A percentile compares a stretch with the other conserved stretches of the same genome.
Conservation (phyloP, 352 stramenopile species). For the Phytophthora parvispora region DNA sequence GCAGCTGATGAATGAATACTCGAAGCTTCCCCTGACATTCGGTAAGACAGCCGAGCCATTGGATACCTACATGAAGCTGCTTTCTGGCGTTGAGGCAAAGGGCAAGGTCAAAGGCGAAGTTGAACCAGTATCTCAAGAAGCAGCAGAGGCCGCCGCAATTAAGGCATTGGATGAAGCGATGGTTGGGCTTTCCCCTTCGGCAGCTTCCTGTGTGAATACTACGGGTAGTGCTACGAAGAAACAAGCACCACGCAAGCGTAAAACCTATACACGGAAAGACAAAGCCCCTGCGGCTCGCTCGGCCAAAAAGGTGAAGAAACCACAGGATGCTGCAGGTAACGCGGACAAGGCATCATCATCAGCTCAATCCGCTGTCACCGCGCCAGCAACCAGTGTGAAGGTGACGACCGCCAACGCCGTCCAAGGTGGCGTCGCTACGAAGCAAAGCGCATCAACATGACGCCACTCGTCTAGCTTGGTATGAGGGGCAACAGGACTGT, state of each 20-base stretch:
- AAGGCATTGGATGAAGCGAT: constrained; percentile 56
- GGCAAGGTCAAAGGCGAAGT: constrained; percentile 20
- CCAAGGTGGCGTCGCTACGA: neutral
- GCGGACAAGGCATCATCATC: constrained; percentile 9
- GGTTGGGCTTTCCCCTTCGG: constrained; percentile 35
- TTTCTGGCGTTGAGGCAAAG: constrained; percentile 21
- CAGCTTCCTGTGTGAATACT: constrained; percentile 19
- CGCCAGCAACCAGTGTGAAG: constrained; percentile 3
- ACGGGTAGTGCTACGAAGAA: constrained; percentile 25
- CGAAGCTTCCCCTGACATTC: constrained; percentile 87
- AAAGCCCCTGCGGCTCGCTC: constrained; percentile 37
- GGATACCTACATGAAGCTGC: constrained; percentile 46
- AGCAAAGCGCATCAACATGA: constrained; percentile 27
- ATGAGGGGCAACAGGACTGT: neutral
- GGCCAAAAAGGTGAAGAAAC: constrained; percentile 64
- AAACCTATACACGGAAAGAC: constrained; percentile 72
- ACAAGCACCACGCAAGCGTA: constrained; percentile 72
- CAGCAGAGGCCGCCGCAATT: constrained; percentile 35
- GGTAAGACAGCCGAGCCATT: constrained; percentile 43
- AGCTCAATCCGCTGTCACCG: constrained; percentile 1
- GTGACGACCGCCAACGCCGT: neutral
- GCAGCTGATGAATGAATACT: constrained; percentile 89
- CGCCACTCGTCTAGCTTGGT: neutral
- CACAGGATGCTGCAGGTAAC: constrained; percentile 2
- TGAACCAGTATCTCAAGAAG: constrained; percentile 32